Evolutionary conservation across 257 asterid species (phyloP).

Genomic region (Petunia axillaris): DNA sequence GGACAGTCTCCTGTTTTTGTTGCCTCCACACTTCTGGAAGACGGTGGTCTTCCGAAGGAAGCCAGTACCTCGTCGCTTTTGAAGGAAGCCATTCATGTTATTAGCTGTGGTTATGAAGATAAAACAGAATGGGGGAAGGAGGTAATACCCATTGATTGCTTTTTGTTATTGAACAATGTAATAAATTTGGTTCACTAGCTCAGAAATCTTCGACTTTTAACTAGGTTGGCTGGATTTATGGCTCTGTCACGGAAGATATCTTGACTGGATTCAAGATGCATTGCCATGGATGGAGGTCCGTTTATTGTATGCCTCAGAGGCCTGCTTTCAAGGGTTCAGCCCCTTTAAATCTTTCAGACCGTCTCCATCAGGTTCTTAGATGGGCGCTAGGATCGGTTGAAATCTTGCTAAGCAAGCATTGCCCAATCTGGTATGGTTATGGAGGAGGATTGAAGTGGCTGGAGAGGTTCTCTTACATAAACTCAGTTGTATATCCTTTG

Average conservation of each 20-base stretch:
- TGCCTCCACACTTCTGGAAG: constrained; percentile 68
- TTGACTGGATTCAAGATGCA: constrained; percentile 97
- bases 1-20: constrained; percentile 87
- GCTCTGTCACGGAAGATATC: constrained; percentile 94
- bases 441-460: constrained; percentile 88
- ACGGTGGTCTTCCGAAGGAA: constrained; percentile 61
- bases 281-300: constrained; percentile 96
- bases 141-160: constrained; percentile 40
- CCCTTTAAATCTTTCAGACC: constrained; percentile 88
- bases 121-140: constrained; percentile 98
- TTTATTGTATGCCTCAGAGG: constrained; percentile 80
- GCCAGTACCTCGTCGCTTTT: constrained; percentile 52
- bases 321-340: constrained; percentile 93
- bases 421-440: constrained; percentile 93
- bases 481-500: constrained; percentile 89
- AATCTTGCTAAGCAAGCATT: constrained; percentile 86
- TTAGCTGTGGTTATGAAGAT: constrained; percentile 91
- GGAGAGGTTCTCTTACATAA: constrained; percentile 80
- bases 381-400: constrained; percentile 99
- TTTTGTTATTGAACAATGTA: not conserved
- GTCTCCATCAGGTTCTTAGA: constrained; percentile 92
- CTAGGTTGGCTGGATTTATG: constrained; percentile 97
- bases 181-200: not conserved
- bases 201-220: constrained; percentile 22
- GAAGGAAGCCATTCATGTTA: constrained; percentile 91